Base-by-base conservation (phyloP, 2,329 filamentous ascomycete genomes). In the Sporothrix brasiliensis region DNA sequence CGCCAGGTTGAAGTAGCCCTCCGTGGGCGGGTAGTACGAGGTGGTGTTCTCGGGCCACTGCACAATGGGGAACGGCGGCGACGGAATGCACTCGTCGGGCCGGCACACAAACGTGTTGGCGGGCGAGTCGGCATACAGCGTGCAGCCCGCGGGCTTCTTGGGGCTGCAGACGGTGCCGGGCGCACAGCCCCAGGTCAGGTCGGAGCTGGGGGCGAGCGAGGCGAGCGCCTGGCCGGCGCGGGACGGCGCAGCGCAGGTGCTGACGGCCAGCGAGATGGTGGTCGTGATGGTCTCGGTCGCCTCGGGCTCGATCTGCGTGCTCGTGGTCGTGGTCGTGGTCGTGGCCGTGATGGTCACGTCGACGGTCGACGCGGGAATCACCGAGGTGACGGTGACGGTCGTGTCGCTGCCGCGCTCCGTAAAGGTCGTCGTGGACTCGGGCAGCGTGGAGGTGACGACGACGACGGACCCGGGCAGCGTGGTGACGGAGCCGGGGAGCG, bases 1-100 rank as follows among this genome's bases (percentile, higher is more conserved):
- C 69, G 88, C 81, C n/a, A 92, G 82, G 71, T 91, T 85, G 79
- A 88, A 92, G 76, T 91, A 91, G 3, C 84, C 86, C 0, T 81
- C 76, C 0, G 80, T 82, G 0, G 84, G 81, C 1, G 84, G 84
- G 73, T 84, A 89, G 75, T 85, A 88, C 19, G 79, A 73, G 0
- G 84, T 87, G 56, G 80, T 70, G 69, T 83, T 81, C 1, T 77
- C 74, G 0, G 77, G 74, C 87, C 86, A 89, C 0, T 75, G 75
- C 0, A 82, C 76, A 0, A 73, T 74, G 1, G 75, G 74, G 72
- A 79, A 76, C 0, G 75, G 70, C 0, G 83, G 85, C 11, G 86
- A 76, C 3, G 74, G 74, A 1, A 83, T 77, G 73, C 86, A 88
- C 73, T 82, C 77, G 13, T 76, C 69, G 0, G 80, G 80, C 10